Evolutionary conservation across 2,329 filamentous ascomycete genomes (phyloP).

Genomic region (Pseudocercospora ulei): DNA sequence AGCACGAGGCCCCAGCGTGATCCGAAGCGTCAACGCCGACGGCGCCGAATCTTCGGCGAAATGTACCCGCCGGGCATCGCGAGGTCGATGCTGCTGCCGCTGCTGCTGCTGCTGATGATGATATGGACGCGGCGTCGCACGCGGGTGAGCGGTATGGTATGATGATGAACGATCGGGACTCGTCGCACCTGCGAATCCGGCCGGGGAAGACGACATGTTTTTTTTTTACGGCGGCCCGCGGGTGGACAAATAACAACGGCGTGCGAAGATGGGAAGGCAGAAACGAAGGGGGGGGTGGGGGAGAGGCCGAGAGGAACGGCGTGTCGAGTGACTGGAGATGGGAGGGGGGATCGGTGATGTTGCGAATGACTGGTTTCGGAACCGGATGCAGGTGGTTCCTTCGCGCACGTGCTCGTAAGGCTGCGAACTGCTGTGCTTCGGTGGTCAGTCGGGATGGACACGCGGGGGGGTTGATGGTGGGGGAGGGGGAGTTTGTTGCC

Average conservation of each 20-base stretch:
- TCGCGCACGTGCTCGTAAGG: slow-evolving; percentile 3
- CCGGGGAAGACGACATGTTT: slow-evolving; percentile 4
- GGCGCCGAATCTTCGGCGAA: slow-evolving; percentile 27
- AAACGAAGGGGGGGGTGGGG: not conserved
- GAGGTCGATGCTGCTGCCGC: not conserved
- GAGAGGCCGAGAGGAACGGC: not conserved
- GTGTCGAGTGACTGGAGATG: slow-evolving; percentile 1
- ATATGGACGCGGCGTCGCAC: slow-evolving; percentile 1
- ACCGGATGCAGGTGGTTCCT: not conserved
- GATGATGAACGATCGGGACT: slow-evolving; percentile 1
- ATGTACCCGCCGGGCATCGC: slow-evolving; percentile 19
- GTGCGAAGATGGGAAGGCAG: not conserved
- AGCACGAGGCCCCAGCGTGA: slow-evolving; percentile 27
- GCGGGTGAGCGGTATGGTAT: not conserved
- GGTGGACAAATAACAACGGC: not conserved
- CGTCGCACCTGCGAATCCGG: slow-evolving; percentile 1
- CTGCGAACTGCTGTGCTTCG: too few relatives aligned
- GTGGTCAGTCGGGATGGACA: too few relatives aligned
- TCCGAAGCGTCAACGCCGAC: slow-evolving; percentile 23
- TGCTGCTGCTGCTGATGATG: slow-evolving; percentile 1
- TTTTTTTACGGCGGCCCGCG: too few relatives aligned
- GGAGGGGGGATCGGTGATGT: slow-evolving; percentile 1
- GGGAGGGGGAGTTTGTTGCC: too few relatives aligned
- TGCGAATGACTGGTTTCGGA: slow-evolving; percentile 3
- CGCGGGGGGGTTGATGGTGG: too few relatives aligned